A percentile compares a stretch with the other conserved stretches of the same genome.
Evolutionary conservation across 129 eudicot species (phyloP).

Genomic region (Flaveria trinervia): DNA sequence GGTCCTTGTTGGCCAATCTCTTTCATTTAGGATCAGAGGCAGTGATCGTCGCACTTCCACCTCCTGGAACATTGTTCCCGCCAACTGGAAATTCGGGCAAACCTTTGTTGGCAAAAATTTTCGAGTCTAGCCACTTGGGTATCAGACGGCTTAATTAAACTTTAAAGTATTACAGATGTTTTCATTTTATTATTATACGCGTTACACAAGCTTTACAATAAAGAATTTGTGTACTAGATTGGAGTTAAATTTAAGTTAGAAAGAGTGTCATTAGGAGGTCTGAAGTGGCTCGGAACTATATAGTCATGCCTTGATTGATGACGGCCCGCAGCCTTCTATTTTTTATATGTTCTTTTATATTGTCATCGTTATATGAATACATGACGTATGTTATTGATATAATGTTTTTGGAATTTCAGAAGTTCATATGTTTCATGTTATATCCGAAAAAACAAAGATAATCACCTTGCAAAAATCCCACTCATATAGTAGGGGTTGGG

Average conservation of each 20-base stretch:
- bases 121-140: conserved; percentile 31
- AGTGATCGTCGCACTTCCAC: conserved; percentile 74
- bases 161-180: neutral
- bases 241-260: conserved; percentile 15
- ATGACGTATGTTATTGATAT: neutral
- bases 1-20: conserved; percentile 62
- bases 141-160: neutral
- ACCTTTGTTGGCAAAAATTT: conserved; percentile 75
- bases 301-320: conserved; percentile 32
- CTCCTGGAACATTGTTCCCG: conserved; percentile 60
- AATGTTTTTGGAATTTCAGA: neutral
- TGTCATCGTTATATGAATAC: conserved; percentile 1
- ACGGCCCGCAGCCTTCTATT: conserved; percentile 44
- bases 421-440: neutral
- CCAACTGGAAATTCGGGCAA: conserved; percentile 77
- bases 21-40: conserved; percentile 63
- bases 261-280: conserved; percentile 15
- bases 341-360: neutral
- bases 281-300: conserved; percentile 43
- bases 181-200: neutral
- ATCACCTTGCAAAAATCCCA: no score
- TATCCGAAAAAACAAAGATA: neutral
- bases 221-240: conserved; percentile 16
- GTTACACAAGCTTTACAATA: conserved; percentile 11
- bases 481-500: no score